phyloP scores from a whole-genome alignment of 1,284 basidiomycete species.

The Xanthoconium separans region DNA sequence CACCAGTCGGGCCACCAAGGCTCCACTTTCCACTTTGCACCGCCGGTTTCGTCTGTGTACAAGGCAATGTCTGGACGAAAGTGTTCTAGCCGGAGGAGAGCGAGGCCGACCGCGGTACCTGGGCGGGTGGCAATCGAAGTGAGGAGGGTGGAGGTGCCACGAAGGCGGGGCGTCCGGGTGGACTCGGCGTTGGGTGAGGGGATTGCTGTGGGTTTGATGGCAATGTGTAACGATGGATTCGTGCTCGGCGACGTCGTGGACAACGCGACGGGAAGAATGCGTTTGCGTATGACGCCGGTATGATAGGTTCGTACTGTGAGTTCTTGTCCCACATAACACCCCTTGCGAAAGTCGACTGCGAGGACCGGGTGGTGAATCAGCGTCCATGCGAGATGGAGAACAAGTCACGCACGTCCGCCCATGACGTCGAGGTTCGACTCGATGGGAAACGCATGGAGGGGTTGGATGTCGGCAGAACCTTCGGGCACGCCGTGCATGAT shows the following conservation, averaged over 20 bases:
- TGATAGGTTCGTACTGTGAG: slow-evolving; percentile 96
- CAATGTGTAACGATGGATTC: slow-evolving; percentile 9
- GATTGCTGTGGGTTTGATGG: slow-evolving; percentile 23
- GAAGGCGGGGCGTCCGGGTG: slow-evolving; percentile 40
- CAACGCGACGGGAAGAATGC: slow-evolving; percentile 74
- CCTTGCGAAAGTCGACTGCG: slow-evolving; percentile 94
- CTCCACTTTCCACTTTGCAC: slow-evolving; percentile 43
- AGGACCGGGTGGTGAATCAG: slow-evolving; percentile 4
- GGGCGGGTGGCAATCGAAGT: slow-evolving; percentile 41
- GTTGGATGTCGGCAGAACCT: slow-evolving; percentile 76
- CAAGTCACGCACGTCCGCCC: slow-evolving; percentile 73
- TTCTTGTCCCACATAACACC: slow-evolving; percentile 98
- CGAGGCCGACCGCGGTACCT: slow-evolving; percentile 56
- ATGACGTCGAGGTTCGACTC: slow-evolving; percentile 94
- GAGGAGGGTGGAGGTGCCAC: slow-evolving; percentile 68
- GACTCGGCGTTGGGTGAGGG: slow-evolving; percentile 14
- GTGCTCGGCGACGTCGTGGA: slow-evolving; percentile 11
- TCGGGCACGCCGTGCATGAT: slow-evolving; percentile 88
- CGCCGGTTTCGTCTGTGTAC: slow-evolving; percentile 21
- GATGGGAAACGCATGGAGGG: slow-evolving; percentile 82
- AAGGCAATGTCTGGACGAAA: slow-evolving; percentile 32
- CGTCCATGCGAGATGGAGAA: background rate
- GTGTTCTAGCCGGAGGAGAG: slow-evolving; percentile 71
- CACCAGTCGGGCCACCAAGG: slow-evolving; percentile 74
- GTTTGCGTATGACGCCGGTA: slow-evolving; percentile 89